Evolutionary conservation across 192 early-diverging fungal species (phyloP).

Genomic region (Coemansia sp.): DNA sequence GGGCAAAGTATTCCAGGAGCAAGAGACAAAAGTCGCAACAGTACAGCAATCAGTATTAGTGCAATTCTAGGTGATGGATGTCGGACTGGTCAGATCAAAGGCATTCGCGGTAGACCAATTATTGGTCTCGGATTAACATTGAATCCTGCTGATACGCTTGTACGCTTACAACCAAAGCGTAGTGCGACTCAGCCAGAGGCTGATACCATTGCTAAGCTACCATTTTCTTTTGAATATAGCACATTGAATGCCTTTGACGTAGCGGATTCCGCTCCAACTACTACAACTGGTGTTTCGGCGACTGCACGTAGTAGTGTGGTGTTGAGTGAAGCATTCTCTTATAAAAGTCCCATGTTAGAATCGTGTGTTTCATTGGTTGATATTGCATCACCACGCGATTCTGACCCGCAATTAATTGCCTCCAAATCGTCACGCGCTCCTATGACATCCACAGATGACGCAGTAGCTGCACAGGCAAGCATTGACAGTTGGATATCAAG

Average conservation of each 20-base stretch:
- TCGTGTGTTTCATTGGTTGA: constrained; percentile 15
- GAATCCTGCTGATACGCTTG: constrained; percentile 43
- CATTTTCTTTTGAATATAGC: no score
- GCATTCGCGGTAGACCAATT: constrained; percentile 24
- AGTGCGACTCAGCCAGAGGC: constrained; percentile 1
- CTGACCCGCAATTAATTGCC: constrained; percentile 9
- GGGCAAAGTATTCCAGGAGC: no score
- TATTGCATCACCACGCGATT: constrained; percentile 11
- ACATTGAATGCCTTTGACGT: no score
- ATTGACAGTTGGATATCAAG: no score
- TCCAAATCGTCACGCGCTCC: no score
- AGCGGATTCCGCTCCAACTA: no score
- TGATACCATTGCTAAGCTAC: no score
- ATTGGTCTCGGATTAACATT: constrained; percentile 45
- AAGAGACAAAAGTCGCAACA: neutral
- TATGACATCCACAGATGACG: no score
- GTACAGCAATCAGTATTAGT: constrained; percentile 21
- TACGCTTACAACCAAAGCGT: constrained; percentile 26
- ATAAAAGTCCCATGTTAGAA: constrained; percentile 7
- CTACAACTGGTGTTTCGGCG: neutral
- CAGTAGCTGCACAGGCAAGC: no score
- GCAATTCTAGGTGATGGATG: constrained; percentile 8
- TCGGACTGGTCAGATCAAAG: neutral
- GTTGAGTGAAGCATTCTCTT: constrained; percentile 7
- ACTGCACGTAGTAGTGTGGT: constrained; percentile 2